These are phyloP conservation scores for Nematodospora anomalae DNA, from an alignment of 1,139 yeast genomes.

Conservation along the genomic window DNA sequence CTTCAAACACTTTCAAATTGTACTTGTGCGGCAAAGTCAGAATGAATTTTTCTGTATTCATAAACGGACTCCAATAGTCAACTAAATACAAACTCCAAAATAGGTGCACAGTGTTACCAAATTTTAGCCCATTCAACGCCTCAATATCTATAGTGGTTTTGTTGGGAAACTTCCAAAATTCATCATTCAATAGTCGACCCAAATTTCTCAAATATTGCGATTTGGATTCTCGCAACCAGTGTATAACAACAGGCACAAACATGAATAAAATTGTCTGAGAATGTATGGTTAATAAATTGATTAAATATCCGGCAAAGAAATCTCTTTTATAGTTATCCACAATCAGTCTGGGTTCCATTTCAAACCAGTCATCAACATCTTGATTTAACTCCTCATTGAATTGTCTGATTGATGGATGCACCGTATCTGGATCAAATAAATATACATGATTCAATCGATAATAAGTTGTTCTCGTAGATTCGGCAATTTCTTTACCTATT, in stretches of 20 bases:
- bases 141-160: slow-evolving; percentile 20
- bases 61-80: slow-evolving; percentile 35
- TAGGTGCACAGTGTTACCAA: slow-evolving; percentile 13
- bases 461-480: slow-evolving; percentile 36
- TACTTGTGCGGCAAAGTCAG: slow-evolving; percentile 18
- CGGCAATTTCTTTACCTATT: slow-evolving; percentile 35
- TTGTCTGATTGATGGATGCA: slow-evolving; percentile 24
- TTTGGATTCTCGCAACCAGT: slow-evolving; percentile 36
- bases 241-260: slow-evolving; percentile 36
- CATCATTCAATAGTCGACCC: slow-evolving; percentile 15
- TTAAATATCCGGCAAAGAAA: slow-evolving; percentile 34
- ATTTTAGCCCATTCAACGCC: slow-evolving; percentile 19
- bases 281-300: slow-evolving; percentile 35
- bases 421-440: slow-evolving; percentile 33
- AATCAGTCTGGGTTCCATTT: slow-evolving; percentile 29
- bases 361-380: slow-evolving; percentile 43
- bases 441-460: slow-evolving; percentile 31
- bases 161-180: slow-evolving; percentile 29
- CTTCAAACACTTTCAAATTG: slow-evolving; percentile 10
- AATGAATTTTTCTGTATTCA: slow-evolving; percentile 11
- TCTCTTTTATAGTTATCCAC: slow-evolving; percentile 22
- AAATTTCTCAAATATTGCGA: slow-evolving; percentile 9
- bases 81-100: slow-evolving; percentile 32
- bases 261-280: slow-evolving; percentile 32
- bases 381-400: slow-evolving; percentile 26